These are phyloP conservation scores for Candida gorgasii DNA, from an alignment of 805 yeast species.

Conservation along the genomic window DNA sequence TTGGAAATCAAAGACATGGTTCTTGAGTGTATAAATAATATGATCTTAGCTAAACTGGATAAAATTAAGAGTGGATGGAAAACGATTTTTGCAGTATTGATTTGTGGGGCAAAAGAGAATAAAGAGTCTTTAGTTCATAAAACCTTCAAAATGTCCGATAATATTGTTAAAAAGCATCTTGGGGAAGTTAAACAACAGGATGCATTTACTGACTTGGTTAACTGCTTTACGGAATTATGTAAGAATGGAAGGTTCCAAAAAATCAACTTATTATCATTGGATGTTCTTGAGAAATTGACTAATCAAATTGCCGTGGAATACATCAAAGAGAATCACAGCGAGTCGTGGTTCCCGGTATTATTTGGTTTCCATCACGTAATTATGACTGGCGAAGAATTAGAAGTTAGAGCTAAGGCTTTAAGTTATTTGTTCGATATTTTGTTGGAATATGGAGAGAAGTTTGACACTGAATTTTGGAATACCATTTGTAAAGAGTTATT, in stretches of 20 bases:
- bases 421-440: conserved; percentile 79
- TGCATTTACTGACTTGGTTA: conserved; percentile 63
- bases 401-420: conserved; percentile 87
- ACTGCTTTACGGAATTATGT: conserved; percentile 75
- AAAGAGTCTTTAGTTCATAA: conserved; percentile 61
- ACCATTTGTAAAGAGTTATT: conserved; percentile 71
- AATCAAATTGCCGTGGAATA: conserved; percentile 53
- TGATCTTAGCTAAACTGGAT: conserved; percentile 73
- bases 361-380: conserved; percentile 84
- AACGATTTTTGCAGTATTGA: conserved; percentile 77
- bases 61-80: conserved; percentile 93
- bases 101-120: conserved; percentile 65
- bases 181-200: conserved; percentile 69
- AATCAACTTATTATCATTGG: conserved; percentile 76
- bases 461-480: conserved; percentile 79
- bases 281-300: conserved; percentile 64
- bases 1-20: conserved; percentile 83
- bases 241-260: conserved; percentile 84
- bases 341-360: conserved; percentile 82
- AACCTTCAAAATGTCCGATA: conserved; percentile 62
- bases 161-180: conserved; percentile 61
- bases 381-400: conserved; percentile 92
- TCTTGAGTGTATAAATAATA: conserved; percentile 82
- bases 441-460: conserved; percentile 75
- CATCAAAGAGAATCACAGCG: conserved; percentile 32